Conservation (phyloP, 2,329 filamentous ascomycete genomes). For the Ophiostoma sp. region DNA sequence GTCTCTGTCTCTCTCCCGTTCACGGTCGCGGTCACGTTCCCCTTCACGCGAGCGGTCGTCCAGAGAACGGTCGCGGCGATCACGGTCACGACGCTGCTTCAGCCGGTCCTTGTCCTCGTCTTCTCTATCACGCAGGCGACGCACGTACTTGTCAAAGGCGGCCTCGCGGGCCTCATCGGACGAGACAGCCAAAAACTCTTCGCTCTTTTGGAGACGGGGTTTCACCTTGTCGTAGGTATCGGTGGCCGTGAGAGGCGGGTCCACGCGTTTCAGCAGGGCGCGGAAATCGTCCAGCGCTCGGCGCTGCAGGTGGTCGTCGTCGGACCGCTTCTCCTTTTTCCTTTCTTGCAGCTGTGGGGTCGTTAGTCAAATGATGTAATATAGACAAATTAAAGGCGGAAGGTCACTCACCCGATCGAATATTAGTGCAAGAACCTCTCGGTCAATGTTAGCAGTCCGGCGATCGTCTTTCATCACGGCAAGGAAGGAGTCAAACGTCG, state of each 20-base stretch:
- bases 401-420: slow-evolving; percentile 68
- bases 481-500: slow-evolving; percentile 85
- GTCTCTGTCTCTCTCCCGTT: slow-evolving; percentile 27
- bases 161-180: slow-evolving; percentile 79
- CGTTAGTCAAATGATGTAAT: background rate
- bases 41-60: slow-evolving; percentile 39
- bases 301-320: slow-evolving; percentile 85
- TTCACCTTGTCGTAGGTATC: slow-evolving; percentile 91
- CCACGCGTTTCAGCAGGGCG: slow-evolving; percentile 82
- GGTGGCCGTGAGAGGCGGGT: slow-evolving; percentile 73
- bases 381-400: background rate
- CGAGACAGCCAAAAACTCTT: slow-evolving; percentile 80
- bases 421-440: slow-evolving; percentile 74
- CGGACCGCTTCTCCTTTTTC: slow-evolving; percentile 76
- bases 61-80: slow-evolving; percentile 37
- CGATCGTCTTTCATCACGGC: slow-evolving; percentile 79
- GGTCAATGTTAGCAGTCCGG: slow-evolving; percentile 83
- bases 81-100: slow-evolving; percentile 55
- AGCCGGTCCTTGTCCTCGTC: slow-evolving; percentile 69
- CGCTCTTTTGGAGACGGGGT: slow-evolving; percentile 72
- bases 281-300: slow-evolving; percentile 82
- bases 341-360: slow-evolving; percentile 72
- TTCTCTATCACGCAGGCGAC: slow-evolving; percentile 86
- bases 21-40: slow-evolving; percentile 46
- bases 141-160: slow-evolving; percentile 90